These are phyloP conservation scores for Hypoxylon sp. DNA, from an alignment of 2,329 filamentous ascomycete species.

Conservation along the genomic window DNA sequence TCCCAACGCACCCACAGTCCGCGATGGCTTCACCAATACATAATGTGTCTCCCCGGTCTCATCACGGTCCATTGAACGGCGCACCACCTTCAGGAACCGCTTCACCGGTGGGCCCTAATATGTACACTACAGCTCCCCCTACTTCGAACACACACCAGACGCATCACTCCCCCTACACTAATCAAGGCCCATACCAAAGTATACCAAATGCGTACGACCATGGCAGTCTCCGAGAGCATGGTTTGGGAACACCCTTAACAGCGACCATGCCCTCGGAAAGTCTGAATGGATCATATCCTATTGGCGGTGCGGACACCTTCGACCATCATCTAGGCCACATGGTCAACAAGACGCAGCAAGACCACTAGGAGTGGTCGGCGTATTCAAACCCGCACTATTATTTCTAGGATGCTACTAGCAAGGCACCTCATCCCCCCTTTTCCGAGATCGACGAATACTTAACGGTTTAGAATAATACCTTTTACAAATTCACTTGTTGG, in stretches of 20 bases:
- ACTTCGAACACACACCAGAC: conserved; percentile 49
- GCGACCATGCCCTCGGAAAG: conserved; percentile 51
- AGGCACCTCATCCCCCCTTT: conserved; percentile 8
- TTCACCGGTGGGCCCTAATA: conserved; percentile 51
- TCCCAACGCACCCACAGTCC: conserved; percentile 46
- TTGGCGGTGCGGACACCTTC: conserved; percentile 37
- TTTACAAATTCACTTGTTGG: conserved; percentile 29
- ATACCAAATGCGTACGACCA: conserved; percentile 51
- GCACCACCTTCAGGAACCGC: conserved; percentile 46
- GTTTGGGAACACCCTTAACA: conserved; percentile 50
- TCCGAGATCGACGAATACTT: conserved; percentile 22
- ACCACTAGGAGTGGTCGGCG: conserved; percentile 25
- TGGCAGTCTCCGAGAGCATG: conserved; percentile 50
- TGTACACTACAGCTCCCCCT: conserved; percentile 51
- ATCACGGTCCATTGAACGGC: conserved; percentile 48
- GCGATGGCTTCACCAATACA: conserved; percentile 50
- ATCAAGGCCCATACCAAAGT: conserved; percentile 48
- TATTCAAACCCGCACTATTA: conserved; percentile 2
- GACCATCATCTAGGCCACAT: conserved; percentile 47
- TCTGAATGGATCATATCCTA: conserved; percentile 48
- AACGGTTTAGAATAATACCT: conserved; percentile 33
- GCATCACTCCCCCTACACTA: conserved; percentile 50
- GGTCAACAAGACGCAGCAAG: conserved; percentile 49
- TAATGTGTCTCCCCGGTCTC: conserved; percentile 50
- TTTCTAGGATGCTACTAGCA: conserved; percentile 12